Base-by-base conservation (phyloP, 345 rosid genomes). In the Mangifera indica region DNA sequence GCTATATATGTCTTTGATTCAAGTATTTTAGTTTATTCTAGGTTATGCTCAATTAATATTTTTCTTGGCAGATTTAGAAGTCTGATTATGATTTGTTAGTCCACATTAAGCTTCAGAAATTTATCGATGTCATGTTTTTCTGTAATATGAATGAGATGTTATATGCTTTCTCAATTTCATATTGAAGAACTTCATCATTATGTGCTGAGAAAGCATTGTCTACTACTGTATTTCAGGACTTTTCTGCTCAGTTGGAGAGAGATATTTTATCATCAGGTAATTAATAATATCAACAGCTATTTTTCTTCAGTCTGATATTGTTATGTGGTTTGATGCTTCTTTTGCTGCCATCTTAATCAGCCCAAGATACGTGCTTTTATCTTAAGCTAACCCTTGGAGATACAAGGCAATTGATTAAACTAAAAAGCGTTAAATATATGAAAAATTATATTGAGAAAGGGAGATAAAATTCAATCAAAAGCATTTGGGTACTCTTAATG, bases 191-290 rank as follows among this genome's bases (percentile, higher is more conserved):
- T 74, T 72, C 32, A 56, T 69, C 51, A 44, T 67, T 46, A 72
- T 63, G 40, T 45, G 60, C 77, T 77, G 52, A 72, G 32, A 46
- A 72, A 67, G 12, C 15, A 60, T 61, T 63, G 59, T 53, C 53
- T 51, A 17, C 66, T 37, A 46, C 76, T 76, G 78, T 69, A 66
- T 86, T 86, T 79, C 97, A 95, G 99, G 91, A 81, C 78, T 87
- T 95, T 81, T 91, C 98, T 69, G 98, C 97, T 70, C 99, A 91
- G 87, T 74, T 93, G 88, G 98, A 93, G 91, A 92, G 80, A 75
- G 94, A 95, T 72, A 83, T 89, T 54, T 80, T 95, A 78, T 78
- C 79, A 48, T 89, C 93, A 70, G 99, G 99, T 93, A 85, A 72
- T 83, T 25, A 45, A 63, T 67, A 71, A 21, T 42, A 66, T 74